Evolutionary conservation across 768 basidiomycete genomes (phyloP).

Genomic region (Strobilomyces echinocephalus): DNA sequence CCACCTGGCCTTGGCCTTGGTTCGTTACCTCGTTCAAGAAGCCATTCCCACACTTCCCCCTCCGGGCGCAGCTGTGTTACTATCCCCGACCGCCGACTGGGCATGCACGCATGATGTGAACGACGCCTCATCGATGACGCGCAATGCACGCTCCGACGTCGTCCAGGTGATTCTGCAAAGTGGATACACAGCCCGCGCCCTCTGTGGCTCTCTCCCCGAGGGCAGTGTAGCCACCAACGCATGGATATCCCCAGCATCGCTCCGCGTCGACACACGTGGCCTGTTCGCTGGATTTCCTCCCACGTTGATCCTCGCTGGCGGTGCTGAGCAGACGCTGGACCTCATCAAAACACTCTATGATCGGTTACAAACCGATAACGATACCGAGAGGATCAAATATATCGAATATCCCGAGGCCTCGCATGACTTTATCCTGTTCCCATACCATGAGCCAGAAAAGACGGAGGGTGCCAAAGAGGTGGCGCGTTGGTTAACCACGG

Average conservation of each 20-base stretch:
- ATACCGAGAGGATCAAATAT: slow-evolving; percentile 16
- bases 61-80: background rate
- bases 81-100: background rate
- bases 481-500: slow-evolving; percentile 1
- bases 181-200: slow-evolving; percentile 3
- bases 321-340: slow-evolving; percentile 28
- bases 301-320: slow-evolving; percentile 26
- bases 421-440: slow-evolving; percentile 13
- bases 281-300: slow-evolving; percentile 26
- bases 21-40: background rate
- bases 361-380: slow-evolving; percentile 25
- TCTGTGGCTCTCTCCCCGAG: slow-evolving; percentile 8
- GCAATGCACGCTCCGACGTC: slow-evolving; percentile 1
- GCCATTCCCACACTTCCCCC: background rate
- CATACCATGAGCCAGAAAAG: slow-evolving; percentile 29
- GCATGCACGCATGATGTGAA: background rate
- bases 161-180: background rate
- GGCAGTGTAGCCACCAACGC: slow-evolving; percentile 2
- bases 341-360: slow-evolving; percentile 21
- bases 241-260: slow-evolving; percentile 12
- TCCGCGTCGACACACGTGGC: slow-evolving; percentile 6
- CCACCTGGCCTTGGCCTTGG: background rate
- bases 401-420: slow-evolving; percentile 15
- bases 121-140: background rate
- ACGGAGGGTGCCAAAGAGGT: slow-evolving; percentile 19